Percentiles rank a stretch among this genome's conserved stretches.
Conservation (phyloP, 2,329 filamentous ascomycete species). For the Stachybotrys chlorohalonatus region DNA sequence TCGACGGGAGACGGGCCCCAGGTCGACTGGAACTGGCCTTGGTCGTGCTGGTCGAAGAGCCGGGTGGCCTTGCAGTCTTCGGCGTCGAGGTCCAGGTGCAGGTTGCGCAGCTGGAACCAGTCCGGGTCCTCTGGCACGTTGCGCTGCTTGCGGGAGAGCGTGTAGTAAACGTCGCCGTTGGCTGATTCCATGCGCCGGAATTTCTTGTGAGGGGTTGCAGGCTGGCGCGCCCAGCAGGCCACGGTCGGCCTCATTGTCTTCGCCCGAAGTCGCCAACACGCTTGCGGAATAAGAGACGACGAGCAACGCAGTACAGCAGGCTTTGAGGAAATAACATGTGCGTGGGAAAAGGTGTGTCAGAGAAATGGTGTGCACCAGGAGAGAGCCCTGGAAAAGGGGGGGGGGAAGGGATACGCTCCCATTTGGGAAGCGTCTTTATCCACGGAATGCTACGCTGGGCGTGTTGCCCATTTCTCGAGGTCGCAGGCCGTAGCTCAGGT, state of each 20-base stretch:
- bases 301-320: too few species aligned
- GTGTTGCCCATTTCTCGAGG: too few species aligned
- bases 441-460: too few species aligned
- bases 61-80: slow-evolving; percentile 34
- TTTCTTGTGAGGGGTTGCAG: neutral
- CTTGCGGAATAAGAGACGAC: too few species aligned
- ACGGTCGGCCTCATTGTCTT: neutral
- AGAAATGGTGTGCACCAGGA: neutral
- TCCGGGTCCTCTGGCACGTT: slow-evolving; percentile 6
- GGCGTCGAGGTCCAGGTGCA: slow-evolving; percentile 44
- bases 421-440: neutral
- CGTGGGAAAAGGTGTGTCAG: neutral
- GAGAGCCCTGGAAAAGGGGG: neutral
- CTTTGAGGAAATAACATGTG: too few species aligned
- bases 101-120: slow-evolving; percentile 30
- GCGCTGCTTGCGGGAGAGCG: slow-evolving; percentile 10
- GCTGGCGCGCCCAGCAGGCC: neutral
- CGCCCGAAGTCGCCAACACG: too few species aligned
- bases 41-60: slow-evolving; percentile 25
- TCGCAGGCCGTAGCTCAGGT: neutral
- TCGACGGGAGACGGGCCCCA: slow-evolving; percentile 18
- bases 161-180: slow-evolving; percentile 17
- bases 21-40: slow-evolving; percentile 16
- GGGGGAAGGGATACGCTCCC: neutral
- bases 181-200: neutral